Evolutionary conservation across 257 asterid species (phyloP).

Genomic region (Henckelia pumila): DNA sequence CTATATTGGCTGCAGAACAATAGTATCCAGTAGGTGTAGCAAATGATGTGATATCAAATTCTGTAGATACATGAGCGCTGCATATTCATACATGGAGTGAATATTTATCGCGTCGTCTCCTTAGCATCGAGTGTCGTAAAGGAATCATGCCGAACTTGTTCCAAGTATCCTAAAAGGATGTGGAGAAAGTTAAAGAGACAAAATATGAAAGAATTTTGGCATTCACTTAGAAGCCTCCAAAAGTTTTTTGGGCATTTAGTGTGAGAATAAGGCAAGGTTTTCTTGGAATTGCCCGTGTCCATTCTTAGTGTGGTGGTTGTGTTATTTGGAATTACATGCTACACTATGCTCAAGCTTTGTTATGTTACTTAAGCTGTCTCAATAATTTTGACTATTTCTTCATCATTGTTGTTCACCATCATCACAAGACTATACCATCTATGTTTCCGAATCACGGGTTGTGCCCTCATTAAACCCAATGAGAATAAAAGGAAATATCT

Average conservation of each 20-base stretch:
- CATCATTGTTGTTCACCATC: conserved; percentile 24
- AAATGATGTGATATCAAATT: background rate
- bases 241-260: background rate
- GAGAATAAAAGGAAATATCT: background rate
- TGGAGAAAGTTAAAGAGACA: background rate
- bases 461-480: background rate
- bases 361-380: conserved; percentile 6
- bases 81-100: too few species aligned
- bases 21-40: background rate
- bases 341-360: conserved; percentile 19
- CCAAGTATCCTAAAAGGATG: background rate
- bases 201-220: background rate
- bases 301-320: conserved; percentile 14
- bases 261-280: background rate
- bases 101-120: background rate
- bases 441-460: conserved; percentile 1
- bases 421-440: conserved; percentile 19
- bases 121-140: background rate
- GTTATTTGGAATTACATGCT: conserved; percentile 14
- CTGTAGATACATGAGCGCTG: background rate
- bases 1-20: background rate
- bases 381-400: background rate
- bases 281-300: conserved; percentile 24
- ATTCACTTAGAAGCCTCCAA: background rate
- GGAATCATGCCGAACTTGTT: background rate